Percentiles rank a stretch among this genome's conserved stretches.
These are phyloP conservation scores for Cantharellus cinnabarinus DNA, from an alignment of 768 basidiomycete species.

Conservation along the genomic window DNA sequence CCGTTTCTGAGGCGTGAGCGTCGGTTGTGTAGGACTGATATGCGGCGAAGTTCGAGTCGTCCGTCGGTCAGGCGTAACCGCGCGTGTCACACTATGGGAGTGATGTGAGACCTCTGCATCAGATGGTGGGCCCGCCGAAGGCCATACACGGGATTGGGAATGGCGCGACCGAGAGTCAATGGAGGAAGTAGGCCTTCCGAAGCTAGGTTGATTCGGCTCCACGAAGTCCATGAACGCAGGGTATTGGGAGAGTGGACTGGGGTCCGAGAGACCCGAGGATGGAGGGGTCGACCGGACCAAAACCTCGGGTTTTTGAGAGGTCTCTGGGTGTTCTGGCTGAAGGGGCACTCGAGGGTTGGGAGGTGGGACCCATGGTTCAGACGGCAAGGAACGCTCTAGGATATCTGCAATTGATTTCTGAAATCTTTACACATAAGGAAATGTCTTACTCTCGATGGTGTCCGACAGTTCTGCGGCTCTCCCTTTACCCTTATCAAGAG, in stretches of 20 bases:
- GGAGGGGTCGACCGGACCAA: background rate
- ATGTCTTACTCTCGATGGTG: background rate
- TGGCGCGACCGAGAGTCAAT: background rate
- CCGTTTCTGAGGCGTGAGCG: too few relatives aligned
- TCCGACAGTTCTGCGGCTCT: background rate
- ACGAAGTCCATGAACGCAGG: background rate
- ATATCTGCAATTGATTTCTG: too few relatives aligned
- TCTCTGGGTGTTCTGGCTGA: background rate
- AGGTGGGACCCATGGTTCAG: background rate
- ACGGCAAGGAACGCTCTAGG: background rate
- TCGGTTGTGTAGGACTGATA: too few relatives aligned
- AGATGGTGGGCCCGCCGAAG: too few relatives aligned
- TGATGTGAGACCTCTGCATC: too few relatives aligned
- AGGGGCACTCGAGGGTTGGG: background rate
- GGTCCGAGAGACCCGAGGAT: background rate
- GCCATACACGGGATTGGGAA: too few relatives aligned
- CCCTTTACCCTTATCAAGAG: background rate
- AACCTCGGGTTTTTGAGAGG: background rate
- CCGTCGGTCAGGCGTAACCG: too few relatives aligned
- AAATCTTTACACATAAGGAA: too few relatives aligned
- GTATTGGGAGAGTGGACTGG: background rate
- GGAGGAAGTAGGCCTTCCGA: background rate
- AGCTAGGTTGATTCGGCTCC: background rate
- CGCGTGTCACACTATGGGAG: too few relatives aligned
- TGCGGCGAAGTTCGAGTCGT: too few relatives aligned